phyloP scores from a whole-genome alignment of 73 alveolate genomes.

The Paramecium sonneborni region DNA sequence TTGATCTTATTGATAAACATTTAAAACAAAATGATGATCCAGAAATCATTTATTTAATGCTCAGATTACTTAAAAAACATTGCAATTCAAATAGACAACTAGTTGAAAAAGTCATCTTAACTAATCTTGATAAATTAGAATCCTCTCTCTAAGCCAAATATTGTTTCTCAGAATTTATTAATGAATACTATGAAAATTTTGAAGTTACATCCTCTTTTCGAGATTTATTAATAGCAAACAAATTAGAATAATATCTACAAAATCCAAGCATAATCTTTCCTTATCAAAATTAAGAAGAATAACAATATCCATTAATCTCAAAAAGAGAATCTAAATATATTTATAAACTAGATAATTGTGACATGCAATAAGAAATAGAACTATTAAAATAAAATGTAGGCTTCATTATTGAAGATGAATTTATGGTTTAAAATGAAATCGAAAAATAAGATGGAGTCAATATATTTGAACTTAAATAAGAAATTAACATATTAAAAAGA shows the following conservation, averaged over 20 bases:
- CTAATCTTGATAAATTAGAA: background rate
- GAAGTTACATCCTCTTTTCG: background rate
- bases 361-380: background rate
- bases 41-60: background rate
- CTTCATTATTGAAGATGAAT: background rate
- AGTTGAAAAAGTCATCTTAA: background rate
- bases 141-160: background rate
- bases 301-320: background rate
- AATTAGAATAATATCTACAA: background rate
- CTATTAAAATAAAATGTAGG: background rate
- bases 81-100: background rate
- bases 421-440: background rate
- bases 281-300: background rate
- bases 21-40: background rate
- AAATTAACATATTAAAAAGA: background rate
- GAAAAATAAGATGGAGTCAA: background rate
- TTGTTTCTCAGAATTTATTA: background rate
- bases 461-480: background rate
- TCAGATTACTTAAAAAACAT: background rate
- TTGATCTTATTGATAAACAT: background rate
- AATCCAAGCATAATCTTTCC: background rate
- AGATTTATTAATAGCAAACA: background rate
- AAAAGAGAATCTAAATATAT: background rate
- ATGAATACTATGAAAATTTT: background rate
- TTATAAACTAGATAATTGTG: background rate